Base-by-base conservation (phyloP, 140 eudicot genomes). In the Ambrosia hybrid region DNA sequence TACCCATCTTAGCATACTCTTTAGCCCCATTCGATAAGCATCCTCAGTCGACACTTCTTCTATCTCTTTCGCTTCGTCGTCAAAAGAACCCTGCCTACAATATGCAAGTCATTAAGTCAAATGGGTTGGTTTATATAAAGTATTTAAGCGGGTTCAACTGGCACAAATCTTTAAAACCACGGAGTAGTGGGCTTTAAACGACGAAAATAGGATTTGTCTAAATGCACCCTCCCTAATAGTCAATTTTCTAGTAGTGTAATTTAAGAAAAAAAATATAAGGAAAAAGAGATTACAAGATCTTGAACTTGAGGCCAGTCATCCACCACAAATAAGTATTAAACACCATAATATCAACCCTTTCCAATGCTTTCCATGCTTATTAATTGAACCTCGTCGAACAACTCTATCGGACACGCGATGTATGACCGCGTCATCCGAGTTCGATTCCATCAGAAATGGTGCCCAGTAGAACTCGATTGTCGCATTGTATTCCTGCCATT, bases 401-500 rank as follows among this genome's bases (percentile, higher is more conserved):
- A 89, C 60, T 78, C 98, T 80, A 65, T 89, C 96, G 9, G 92
- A 73, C 60, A 89, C 72, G 63, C 92, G 68, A 72, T 92, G 98
- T 13, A 81, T 57, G 5, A 83, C 73, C 0, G 98, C 95, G 70
- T 89, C 83, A 30, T 92, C 98, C 0, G 98, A 84, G 73, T 92
- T 92, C 26, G 98, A 92, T 72, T 92, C 98, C 1, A 92, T 79
- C 17, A 92, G 87, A 78, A 92, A 92, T 0, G 98, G 98, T 0
- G 98, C 98, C 98, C 98, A 92, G 70, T 92, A 92, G 84, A 89
- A 92, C 74, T 89, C 96, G 4, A 92, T 89, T 8, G 92, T 92
- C 1, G 98, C 92, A 51, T 92, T 89, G 71, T 92, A 92, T 21
- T 92, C 90, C 98, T 91, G 30, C 41, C 30, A 15, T 38, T n/a